These are phyloP conservation scores for Austropuccinia psidii DNA, from an alignment of 1,284 basidiomycete genomes.

Conservation along the genomic window DNA sequence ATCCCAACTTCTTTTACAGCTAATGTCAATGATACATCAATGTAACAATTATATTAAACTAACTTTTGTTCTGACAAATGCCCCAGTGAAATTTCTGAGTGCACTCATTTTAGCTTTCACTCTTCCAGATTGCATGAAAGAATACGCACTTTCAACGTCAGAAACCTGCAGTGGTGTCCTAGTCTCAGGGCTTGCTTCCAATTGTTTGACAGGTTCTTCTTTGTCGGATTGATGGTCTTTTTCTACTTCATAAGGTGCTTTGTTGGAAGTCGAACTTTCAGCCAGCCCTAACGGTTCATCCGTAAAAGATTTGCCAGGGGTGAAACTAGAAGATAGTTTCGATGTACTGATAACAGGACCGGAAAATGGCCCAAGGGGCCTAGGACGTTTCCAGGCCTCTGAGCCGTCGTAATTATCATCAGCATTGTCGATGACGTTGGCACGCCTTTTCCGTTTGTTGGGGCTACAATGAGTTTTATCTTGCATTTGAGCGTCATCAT, in stretches of 20 bases:
- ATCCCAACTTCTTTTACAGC: no score
- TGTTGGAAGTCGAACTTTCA: neutral
- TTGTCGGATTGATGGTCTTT: neutral
- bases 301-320: neutral
- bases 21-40: no score
- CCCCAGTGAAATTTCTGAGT: conserved; percentile 31
- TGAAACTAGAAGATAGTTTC: neutral
- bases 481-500: neutral
- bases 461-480: conserved; percentile 17
- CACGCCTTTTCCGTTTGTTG: conserved; percentile 15
- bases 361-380: conserved; percentile 34
- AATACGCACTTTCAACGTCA: conserved; percentile 35
- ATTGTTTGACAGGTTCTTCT: neutral
- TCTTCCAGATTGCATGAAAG: conserved; percentile 32
- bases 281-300: conserved; percentile 21
- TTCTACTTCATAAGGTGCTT: neutral
- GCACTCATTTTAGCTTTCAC: conserved; percentile 34
- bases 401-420: conserved; percentile 36
- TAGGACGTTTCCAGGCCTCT: conserved; percentile 31
- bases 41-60: conserved; percentile 34
- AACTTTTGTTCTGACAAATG: conserved; percentile 33
- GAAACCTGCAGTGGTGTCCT: conserved; percentile 18
- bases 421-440: neutral
- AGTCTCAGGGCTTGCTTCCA: neutral
- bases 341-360: conserved; percentile 6